These are phyloP conservation scores for Hansenula lynferdii DNA, from an alignment of 1,139 yeast genomes.

Conservation along the genomic window DNA sequence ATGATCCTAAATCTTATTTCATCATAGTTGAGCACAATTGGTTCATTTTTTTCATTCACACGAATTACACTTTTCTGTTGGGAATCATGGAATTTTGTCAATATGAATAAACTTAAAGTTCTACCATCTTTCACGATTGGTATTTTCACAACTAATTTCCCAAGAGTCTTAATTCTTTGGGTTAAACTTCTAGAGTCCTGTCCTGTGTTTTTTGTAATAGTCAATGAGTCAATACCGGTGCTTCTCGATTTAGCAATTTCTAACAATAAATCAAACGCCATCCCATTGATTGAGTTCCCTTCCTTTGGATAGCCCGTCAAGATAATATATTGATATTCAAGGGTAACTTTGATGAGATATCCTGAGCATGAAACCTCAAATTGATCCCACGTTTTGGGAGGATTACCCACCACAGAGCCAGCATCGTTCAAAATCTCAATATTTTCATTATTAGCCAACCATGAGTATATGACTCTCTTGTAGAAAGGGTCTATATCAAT, in stretches of 20 bases:
- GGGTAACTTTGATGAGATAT: conserved; percentile 27
- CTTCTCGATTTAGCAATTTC: conserved; percentile 50
- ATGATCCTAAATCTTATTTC: conserved; percentile 41
- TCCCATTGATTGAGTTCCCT: conserved; percentile 35
- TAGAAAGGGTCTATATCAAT: conserved; percentile 23
- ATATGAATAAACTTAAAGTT: conserved; percentile 46
- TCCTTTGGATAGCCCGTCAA: conserved; percentile 37
- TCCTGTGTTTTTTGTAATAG: conserved; percentile 47
- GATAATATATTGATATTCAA: conserved; percentile 34
- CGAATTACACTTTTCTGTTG: too few relatives aligned
- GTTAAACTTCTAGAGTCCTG: conserved; percentile 75
- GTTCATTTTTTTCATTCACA: conserved; percentile 7
- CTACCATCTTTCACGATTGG: conserved; percentile 39
- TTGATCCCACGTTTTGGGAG: conserved; percentile 6
- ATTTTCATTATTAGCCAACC: conserved; percentile 25
- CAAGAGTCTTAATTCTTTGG: conserved; percentile 51
- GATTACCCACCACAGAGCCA: conserved; percentile 4
- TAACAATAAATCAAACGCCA: conserved; percentile 38
- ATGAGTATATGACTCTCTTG: conserved; percentile 28
- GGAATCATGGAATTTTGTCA: conserved; percentile 37
- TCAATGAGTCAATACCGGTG: conserved; percentile 54
- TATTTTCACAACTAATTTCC: conserved; percentile 40
- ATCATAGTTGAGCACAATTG: conserved; percentile 32
- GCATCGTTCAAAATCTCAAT: conserved; percentile 10
- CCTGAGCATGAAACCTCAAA: conserved; percentile 6